Base-by-base conservation (phyloP, 2,329 filamentous ascomycete species). In the Trichoderma citrinoviride region DNA sequence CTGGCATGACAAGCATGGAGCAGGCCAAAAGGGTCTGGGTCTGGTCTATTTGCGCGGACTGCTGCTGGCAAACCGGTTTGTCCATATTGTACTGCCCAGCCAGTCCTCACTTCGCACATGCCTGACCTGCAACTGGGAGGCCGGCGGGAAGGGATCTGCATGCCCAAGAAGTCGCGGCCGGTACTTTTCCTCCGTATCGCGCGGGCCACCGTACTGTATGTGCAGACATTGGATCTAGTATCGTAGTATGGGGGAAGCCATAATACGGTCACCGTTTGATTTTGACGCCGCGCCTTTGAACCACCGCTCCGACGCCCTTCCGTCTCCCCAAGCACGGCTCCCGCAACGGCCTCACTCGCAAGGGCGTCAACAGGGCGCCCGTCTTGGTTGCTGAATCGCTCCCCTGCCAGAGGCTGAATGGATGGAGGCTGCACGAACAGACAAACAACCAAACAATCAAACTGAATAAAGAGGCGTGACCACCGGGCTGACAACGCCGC, bases 1-100 rank as follows among this genome's bases (percentile, higher is more conserved):
- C 67, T 52, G 66, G 64, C 41, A 57, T 46, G 55, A 57, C 61
- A 64, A 47, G 61, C 61, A 44, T 57, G 44, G 52, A 37, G 25
- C 21, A 29, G 54, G 12, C 29, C 15, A 21, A 44, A 52, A 44
- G 33, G 55, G 43, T 37, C 54, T 50, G 53, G 46, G 41, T 64
- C 53, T 41, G 53, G 50, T 62, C 53, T 47, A 49, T 46, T 43
- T 10, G 23, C n/a, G 29, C 47, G 25, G 47, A 29, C 12, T 37
- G 44, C 44, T 55, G 53, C 53, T 25, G 23, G 54, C 44, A 60
- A 58, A 47, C 57, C 57, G 57, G 57, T 61, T 62, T 62, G 43
- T 40, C 33, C 33, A n/a, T n/a, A n/a, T n/a, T 37, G 12, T 37
- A 37, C 14, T 37, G 33, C 33, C 33, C 14, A 14, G 33, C n/a